Evolutionary conservation across 2,329 filamentous ascomycete species (phyloP).

Genomic region (Botrytis pseudocinerea): DNA sequence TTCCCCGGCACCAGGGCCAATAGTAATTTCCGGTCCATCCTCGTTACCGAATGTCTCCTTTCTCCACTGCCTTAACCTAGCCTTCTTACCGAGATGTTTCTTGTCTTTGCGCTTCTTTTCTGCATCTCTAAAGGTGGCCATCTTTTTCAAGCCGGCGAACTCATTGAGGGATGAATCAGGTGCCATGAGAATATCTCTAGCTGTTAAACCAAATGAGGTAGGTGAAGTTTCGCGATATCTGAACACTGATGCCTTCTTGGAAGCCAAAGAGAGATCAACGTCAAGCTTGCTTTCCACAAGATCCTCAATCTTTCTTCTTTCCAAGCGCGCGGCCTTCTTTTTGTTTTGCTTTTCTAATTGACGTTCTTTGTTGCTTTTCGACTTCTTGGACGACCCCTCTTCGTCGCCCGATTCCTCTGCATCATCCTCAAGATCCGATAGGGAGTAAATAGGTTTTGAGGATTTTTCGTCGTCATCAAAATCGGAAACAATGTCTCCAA

Average conservation of each 20-base stretch:
- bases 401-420: constrained; percentile 43
- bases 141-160: constrained; percentile 91
- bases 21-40: constrained; percentile 42
- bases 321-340: constrained; percentile 74
- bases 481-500: constrained; percentile 85
- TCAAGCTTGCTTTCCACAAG: constrained; percentile 81
- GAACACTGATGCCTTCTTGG: constrained; percentile 59
- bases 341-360: constrained; percentile 58
- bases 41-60: constrained; percentile 61
- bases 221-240: constrained; percentile 94
- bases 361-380: constrained; percentile 60
- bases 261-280: constrained; percentile 63
- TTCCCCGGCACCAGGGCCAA: constrained; percentile 31
- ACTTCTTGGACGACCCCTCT: constrained; percentile 50
- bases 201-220: constrained; percentile 82
- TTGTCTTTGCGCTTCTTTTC: constrained; percentile 88
- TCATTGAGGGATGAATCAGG: constrained; percentile 86
- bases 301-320: constrained; percentile 80
- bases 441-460: constrained; percentile 52
- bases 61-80: constrained; percentile 82
- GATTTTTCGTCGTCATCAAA: constrained; percentile 65
- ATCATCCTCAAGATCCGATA: constrained; percentile 53
- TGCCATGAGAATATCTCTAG: constrained; percentile 85
- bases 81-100: constrained; percentile 91
- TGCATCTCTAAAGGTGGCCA: constrained; percentile 82